Conservation (phyloP, 805 yeast genomes). For the Priceomyces melissophilus region DNA sequence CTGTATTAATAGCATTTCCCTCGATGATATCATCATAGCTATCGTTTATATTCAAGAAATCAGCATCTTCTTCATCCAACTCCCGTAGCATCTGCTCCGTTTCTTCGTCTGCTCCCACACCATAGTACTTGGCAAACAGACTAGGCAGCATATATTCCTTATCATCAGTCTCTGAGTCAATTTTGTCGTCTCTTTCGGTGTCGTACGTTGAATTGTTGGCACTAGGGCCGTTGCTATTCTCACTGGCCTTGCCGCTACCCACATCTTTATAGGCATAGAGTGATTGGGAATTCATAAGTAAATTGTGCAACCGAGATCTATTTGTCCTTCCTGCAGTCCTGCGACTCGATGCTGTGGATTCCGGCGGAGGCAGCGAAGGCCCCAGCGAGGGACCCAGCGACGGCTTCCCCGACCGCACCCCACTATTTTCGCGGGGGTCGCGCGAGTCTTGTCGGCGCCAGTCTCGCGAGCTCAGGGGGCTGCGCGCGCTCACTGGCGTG, state of each 20-base stretch:
- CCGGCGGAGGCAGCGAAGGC: too few species aligned
- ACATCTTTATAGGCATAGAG: constrained; percentile 27
- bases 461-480: too few species aligned
- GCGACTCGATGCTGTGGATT: too few species aligned
- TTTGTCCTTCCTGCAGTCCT: background rate
- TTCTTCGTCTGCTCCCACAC: constrained; percentile 18
- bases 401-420: too few species aligned
- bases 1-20: constrained; percentile 13
- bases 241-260: constrained; percentile 7
- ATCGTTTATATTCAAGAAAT: constrained; percentile 24
- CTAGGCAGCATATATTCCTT: constrained; percentile 41
- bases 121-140: constrained; percentile 31
- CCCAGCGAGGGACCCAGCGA: too few species aligned
- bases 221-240: constrained; percentile 3
- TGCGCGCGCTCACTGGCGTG: too few species aligned
- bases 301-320: constrained; percentile 26
- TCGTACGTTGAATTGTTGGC: constrained; percentile 9
- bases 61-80: constrained; percentile 25
- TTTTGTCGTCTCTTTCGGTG: constrained; percentile 11
- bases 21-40: constrained; percentile 13
- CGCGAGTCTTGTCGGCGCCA: too few species aligned
- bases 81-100: constrained; percentile 18
- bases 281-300: constrained; percentile 35
- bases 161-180: constrained; percentile 23
- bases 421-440: too few species aligned